Evolutionary conservation across 352 stramenopile species (phyloP).

Genomic region (Globisporangium sylvaticum): DNA sequence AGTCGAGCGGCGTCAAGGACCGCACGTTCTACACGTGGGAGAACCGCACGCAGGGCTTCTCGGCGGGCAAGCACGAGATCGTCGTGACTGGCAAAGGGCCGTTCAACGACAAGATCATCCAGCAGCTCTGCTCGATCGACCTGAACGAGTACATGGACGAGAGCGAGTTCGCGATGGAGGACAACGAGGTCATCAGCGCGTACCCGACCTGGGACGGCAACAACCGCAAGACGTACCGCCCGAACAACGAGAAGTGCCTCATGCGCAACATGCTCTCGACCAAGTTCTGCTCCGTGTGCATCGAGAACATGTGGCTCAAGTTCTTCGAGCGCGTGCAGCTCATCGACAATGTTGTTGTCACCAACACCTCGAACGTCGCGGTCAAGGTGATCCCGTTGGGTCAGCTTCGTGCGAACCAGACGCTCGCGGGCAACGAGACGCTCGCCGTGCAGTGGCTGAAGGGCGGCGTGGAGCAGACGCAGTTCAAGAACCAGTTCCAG

Average conservation of each 20-base stretch:
- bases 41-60: conserved; percentile 11
- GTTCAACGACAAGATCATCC: conserved; percentile 16
- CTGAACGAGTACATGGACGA: conserved; percentile 27
- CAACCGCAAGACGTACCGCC: conserved; percentile 27
- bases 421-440: too few species aligned
- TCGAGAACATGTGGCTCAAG: conserved; percentile 36
- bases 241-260: conserved; percentile 34
- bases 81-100: not conserved
- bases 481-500: too few species aligned
- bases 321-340: conserved; percentile 30
- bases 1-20: conserved; percentile 25
- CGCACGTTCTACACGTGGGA: conserved; percentile 29
- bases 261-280: conserved; percentile 41
- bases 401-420: conserved; percentile 25
- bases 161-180: conserved; percentile 19
- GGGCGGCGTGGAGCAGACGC: conserved; percentile 14
- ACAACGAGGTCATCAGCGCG: conserved; percentile 22
- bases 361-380: conserved; percentile 4
- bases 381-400: conserved; percentile 31
- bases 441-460: conserved; percentile 18
- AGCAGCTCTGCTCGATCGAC: conserved; percentile 25
- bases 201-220: conserved; percentile 32
- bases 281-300: conserved; percentile 31
- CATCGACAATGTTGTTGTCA: conserved; percentile 23
- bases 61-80: conserved; percentile 7